Evolutionary conservation across 192 early-diverging fungal genomes (phyloP).

Genomic region (Ambispora gerdemannii): DNA sequence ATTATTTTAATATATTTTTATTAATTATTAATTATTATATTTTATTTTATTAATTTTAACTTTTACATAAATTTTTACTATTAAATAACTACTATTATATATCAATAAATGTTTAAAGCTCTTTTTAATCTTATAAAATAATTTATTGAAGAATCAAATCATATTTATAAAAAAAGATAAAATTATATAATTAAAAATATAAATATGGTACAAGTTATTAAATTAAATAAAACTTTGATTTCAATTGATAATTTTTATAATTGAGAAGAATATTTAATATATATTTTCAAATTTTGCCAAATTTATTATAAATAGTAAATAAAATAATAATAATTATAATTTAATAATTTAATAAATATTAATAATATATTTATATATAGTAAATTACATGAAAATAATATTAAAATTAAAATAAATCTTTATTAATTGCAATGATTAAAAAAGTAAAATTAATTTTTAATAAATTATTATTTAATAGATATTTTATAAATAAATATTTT

Average conservation of each 20-base stretch:
- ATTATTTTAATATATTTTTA: not conserved
- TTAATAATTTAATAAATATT: not conserved
- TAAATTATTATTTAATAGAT: not conserved
- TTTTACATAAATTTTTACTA: not conserved
- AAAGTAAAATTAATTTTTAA: not conserved
- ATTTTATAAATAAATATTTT: not conserved
- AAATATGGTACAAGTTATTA: not conserved
- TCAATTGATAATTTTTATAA: not conserved
- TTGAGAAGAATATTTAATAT: not conserved
- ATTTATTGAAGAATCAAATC: not conserved
- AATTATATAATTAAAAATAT: not conserved
- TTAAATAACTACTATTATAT: not conserved
- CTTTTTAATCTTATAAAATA: not conserved
- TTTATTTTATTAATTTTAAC: conserved; percentile 4
- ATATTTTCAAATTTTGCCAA: conserved; percentile 14
- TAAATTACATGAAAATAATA: not conserved
- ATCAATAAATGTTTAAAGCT: not conserved
- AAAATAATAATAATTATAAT: not conserved
- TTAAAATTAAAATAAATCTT: not conserved
- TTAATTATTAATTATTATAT: not conserved
- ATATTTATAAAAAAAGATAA: not conserved
- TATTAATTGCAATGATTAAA: not conserved
- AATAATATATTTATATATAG: not conserved
- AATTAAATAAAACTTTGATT: not conserved
- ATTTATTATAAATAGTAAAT: not conserved